Evolutionary conservation across 1,284 basidiomycete species (phyloP).

Genomic region (Papiliotrema flavescens): DNA sequence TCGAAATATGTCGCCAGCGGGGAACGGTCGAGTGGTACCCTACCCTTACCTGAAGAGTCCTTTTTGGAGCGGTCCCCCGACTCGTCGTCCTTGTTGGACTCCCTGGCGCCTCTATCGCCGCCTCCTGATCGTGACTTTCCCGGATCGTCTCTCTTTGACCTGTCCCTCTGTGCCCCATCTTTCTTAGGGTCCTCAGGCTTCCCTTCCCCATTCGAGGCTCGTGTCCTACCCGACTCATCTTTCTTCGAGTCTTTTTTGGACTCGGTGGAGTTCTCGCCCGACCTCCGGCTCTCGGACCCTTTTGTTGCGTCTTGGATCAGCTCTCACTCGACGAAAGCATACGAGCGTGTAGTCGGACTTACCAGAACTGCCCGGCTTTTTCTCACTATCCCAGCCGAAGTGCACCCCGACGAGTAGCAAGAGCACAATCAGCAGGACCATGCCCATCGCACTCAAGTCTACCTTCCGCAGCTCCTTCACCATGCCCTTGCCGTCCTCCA

Average conservation of each 20-base stretch:
- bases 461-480: background rate
- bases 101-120: background rate
- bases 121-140: background rate
- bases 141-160: background rate
- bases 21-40: too few species aligned
- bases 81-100: too few species aligned
- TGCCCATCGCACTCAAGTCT: background rate
- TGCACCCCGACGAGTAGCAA: background rate
- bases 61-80: too few species aligned
- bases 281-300: background rate
- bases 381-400: conserved; percentile 2
- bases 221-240: background rate
- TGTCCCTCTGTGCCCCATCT: background rate
- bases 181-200: background rate
- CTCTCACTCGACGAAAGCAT: background rate
- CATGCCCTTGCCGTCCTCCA: background rate
- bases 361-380: background rate
- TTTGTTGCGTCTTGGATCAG: background rate
- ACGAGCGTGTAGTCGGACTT: background rate
- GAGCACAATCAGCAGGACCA: conserved; percentile 1
- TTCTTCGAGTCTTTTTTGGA: background rate
- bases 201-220: background rate
- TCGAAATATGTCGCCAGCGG: too few species aligned
- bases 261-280: background rate
- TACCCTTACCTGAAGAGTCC: too few species aligned